phyloP scores from a whole-genome alignment of 2,329 filamentous ascomycete species.

The Aspergillus ustus region DNA sequence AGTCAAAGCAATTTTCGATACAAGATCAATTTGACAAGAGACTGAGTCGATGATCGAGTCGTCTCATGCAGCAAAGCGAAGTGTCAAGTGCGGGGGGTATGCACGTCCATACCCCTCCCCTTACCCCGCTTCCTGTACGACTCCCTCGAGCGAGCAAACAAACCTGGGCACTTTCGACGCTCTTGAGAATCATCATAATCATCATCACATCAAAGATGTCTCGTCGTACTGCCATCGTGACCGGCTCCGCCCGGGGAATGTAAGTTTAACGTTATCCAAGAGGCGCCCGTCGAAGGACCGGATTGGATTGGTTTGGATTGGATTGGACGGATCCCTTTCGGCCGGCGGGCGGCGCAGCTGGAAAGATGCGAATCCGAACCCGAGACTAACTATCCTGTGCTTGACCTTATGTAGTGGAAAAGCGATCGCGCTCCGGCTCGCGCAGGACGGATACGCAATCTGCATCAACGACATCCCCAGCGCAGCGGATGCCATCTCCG shows the following conservation, averaged over 20 bases:
- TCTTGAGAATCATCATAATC: neutral
- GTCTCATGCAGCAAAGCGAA: no score
- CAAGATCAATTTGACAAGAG: no score
- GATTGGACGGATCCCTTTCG: neutral
- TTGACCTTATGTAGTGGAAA: slow-evolving; percentile 26
- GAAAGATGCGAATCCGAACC: neutral
- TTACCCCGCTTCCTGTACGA: neutral
- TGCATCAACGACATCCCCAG: slow-evolving; percentile 66
- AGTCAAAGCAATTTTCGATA: no score
- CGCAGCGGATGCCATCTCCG: slow-evolving; percentile 58
- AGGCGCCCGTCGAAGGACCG: neutral
- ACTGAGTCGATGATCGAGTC: no score
- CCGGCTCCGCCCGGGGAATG: slow-evolving; percentile 48
- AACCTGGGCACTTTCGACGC: neutral
- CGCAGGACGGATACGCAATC: slow-evolving; percentile 68
- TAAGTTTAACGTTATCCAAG: slow-evolving; percentile 24
- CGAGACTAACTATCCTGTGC: neutral
- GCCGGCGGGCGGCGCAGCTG: neutral
- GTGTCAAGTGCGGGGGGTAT: no score
- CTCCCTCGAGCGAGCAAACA: no score
- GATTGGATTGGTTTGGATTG: neutral
- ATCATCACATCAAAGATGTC: neutral
- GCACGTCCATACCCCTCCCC: no score
- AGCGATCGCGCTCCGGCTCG: slow-evolving; percentile 62
- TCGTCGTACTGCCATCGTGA: slow-evolving; percentile 43